phyloP scores from a whole-genome alignment of 441 rosid species.

The Brassica hybrid region DNA sequence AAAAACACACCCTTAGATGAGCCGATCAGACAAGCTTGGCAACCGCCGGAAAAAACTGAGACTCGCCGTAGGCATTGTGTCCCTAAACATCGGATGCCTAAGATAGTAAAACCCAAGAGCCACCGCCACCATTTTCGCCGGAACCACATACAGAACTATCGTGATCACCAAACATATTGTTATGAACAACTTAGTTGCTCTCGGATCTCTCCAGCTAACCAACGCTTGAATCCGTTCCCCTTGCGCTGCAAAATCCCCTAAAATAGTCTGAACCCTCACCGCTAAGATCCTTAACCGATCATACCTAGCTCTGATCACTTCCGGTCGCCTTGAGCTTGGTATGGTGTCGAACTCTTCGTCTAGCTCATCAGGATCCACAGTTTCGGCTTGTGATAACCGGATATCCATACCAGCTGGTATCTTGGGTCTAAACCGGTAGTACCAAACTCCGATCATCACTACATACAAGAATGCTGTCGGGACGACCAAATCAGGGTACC shows the following conservation, averaged over 20 bases:
- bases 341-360: constrained; percentile 94
- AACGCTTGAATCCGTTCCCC: constrained; percentile 89
- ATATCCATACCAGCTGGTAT: constrained; percentile 93
- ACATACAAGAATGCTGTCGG: constrained; percentile 86
- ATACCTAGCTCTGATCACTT: constrained; percentile 69
- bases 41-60: constrained; percentile 89
- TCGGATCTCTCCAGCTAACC: constrained; percentile 97
- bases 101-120: constrained; percentile 94
- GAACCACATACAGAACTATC: constrained; percentile 67
- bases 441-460: constrained; percentile 87
- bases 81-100: constrained; percentile 93
- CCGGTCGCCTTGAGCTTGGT: constrained; percentile 77
- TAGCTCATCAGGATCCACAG: constrained; percentile 82
- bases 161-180: constrained; percentile 76
- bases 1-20: constrained; percentile 54
- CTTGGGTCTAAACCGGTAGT: constrained; percentile 81
- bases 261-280: constrained; percentile 78
- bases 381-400: constrained; percentile 81
- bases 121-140: constrained; percentile 95
- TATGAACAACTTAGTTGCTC: constrained; percentile 87
- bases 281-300: constrained; percentile 85
- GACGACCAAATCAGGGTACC: constrained; percentile 90
- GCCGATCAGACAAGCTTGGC: constrained; percentile 87
- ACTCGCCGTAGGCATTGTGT: constrained; percentile 87
- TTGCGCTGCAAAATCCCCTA: constrained; percentile 94